These are phyloP conservation scores for Lonicera japonica DNA, from an alignment of 129 eudicot genomes.

Conservation along the genomic window DNA sequence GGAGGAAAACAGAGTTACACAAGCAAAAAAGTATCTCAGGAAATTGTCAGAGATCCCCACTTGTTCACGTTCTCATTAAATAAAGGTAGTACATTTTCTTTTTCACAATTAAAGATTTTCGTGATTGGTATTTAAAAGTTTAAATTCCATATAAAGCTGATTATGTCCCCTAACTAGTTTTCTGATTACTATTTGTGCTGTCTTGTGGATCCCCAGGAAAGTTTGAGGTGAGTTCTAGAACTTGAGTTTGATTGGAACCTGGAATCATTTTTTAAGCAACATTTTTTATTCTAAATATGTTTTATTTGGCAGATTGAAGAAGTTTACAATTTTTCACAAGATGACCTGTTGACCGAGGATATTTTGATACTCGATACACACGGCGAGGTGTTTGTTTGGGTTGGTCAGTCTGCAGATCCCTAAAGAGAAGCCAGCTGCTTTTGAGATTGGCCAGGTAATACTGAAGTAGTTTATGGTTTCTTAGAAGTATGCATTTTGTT, in stretches of 20 bases:
- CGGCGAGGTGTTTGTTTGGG: constrained; percentile 92
- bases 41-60: constrained; percentile 84
- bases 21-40: constrained; percentile 66
- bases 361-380: constrained; percentile 82
- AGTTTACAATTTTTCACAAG: constrained; percentile 91
- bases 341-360: constrained; percentile 94
- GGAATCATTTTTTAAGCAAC: neutral
- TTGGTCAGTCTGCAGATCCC: constrained; percentile 89
- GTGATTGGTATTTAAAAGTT: neutral
- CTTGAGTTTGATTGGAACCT: neutral
- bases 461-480: constrained; percentile 7
- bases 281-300: neutral
- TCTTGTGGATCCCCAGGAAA: constrained; percentile 54
- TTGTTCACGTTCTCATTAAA: constrained; percentile 58
- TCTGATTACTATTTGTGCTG: constrained; percentile 26
- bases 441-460: constrained; percentile 82
- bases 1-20: constrained; percentile 94
- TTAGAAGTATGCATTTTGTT: neutral
- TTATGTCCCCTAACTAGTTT: constrained; percentile 30
- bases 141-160: neutral
- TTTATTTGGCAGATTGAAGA: constrained; percentile 62
- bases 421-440: constrained; percentile 77
- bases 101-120: neutral
- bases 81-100: constrained; percentile 39
- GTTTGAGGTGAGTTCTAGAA: constrained; percentile 58